Evolutionary conservation across 1,284 basidiomycete genomes (phyloP).

Genomic region (Puccinia novopanici): DNA sequence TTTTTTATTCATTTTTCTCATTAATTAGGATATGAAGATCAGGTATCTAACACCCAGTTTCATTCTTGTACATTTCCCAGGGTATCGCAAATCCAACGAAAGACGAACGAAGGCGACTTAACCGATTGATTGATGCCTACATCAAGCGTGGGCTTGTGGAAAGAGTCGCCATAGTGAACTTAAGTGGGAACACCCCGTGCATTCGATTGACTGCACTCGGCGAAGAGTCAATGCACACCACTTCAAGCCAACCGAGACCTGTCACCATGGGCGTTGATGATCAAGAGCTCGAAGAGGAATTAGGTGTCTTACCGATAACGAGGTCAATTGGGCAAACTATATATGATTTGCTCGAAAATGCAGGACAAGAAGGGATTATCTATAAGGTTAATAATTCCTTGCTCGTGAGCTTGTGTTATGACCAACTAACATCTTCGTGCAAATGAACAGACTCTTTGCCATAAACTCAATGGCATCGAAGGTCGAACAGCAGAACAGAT

Average conservation of each 20-base stretch:
- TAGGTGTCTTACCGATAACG: constrained; percentile 29
- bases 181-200: constrained; percentile 44
- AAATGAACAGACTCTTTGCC: constrained; percentile 67
- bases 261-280: neutral
- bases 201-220: constrained; percentile 44
- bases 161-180: constrained; percentile 30
- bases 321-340: constrained; percentile 44
- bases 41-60: neutral
- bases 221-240: constrained; percentile 25
- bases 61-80: neutral
- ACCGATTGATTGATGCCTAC: constrained; percentile 48
- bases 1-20: neutral
- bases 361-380: constrained; percentile 43
- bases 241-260: constrained; percentile 8
- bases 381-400: constrained; percentile 40
- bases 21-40: neutral
- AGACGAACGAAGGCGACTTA: constrained; percentile 46
- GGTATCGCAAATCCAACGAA: constrained; percentile 47
- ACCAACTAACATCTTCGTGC: neutral
- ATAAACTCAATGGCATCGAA: constrained; percentile 70
- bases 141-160: constrained; percentile 47
- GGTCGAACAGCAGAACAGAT: constrained; percentile 74
- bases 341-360: constrained; percentile 19
- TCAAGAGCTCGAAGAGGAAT: constrained; percentile 38
- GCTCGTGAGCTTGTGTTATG: neutral